Percentiles rank a stretch among this genome's conserved stretches.
phyloP scores from a whole-genome alignment of 225 moss, liverwort and hornwort species.

The Polytrichum formosum region DNA sequence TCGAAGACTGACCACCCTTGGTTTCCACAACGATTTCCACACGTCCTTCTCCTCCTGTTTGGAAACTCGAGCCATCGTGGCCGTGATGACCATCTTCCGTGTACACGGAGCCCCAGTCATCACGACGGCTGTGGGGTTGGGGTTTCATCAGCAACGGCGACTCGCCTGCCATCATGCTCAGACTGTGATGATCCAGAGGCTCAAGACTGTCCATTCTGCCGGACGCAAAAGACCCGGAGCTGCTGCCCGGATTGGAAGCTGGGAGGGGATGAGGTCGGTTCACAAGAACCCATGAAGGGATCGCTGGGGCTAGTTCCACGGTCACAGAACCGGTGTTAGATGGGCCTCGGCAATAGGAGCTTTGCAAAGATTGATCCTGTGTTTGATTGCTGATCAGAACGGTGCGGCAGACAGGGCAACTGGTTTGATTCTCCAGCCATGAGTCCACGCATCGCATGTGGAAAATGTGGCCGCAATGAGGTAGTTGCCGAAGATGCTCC shows the following conservation, averaged over 20 bases:
- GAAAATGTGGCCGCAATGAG: constrained; percentile 42
- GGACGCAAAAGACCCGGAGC: constrained; percentile 23
- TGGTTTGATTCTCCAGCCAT: constrained; percentile 25
- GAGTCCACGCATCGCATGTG: constrained; percentile 42
- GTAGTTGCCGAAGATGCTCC: constrained; percentile 31
- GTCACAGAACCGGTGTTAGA: not conserved
- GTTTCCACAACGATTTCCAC: constrained; percentile 11
- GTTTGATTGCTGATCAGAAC: constrained; percentile 7
- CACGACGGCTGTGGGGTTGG: not conserved
- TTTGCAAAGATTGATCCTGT: constrained; percentile 9
- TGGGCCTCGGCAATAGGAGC: not conserved
- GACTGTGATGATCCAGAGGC: constrained; percentile 5
- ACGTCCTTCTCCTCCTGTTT: constrained; percentile 17
- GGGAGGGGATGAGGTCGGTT: constrained; percentile 41
- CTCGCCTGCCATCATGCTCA: constrained; percentile 13
- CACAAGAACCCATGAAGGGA: constrained; percentile 35
- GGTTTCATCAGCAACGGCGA: constrained; percentile 18
- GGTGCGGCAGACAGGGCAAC: constrained; percentile 42
- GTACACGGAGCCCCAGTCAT: constrained; percentile 16
- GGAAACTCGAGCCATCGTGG: constrained; percentile 39
- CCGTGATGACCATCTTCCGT: constrained; percentile 12
- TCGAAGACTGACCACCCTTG: not conserved
- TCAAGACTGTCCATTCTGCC: constrained; percentile 30
- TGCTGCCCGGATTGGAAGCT: constrained; percentile 5
- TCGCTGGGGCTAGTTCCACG: not conserved